A percentile compares a stretch with the other conserved stretches of the same genome.
Evolutionary conservation across 176 grass and related monocot species (phyloP).

Genomic region (Ensete glaucum): DNA sequence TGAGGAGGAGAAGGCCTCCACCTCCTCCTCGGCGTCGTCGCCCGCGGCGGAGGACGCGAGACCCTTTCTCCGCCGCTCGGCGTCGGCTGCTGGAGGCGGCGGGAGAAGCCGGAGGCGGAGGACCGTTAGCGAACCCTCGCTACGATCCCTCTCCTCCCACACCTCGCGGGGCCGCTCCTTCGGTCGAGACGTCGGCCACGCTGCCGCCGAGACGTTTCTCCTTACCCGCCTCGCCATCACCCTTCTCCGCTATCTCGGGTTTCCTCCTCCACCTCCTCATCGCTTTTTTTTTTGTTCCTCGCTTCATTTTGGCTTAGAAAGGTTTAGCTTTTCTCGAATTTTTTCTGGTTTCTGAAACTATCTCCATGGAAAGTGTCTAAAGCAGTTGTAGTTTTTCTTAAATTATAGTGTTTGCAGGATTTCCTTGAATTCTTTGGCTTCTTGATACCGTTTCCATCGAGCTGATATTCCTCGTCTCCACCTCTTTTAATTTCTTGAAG

Average conservation of each 20-base stretch:
- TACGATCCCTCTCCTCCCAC: background rate
- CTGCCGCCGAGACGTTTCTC: constrained; percentile 56
- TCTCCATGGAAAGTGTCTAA: no score
- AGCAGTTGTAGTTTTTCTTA: no score
- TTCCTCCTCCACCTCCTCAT: constrained; percentile 17
- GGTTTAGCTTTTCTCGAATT: no score
- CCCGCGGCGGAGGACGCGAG: background rate
- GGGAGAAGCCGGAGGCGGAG: constrained; percentile 11
- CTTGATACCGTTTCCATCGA: no score
- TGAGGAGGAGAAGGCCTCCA: background rate
- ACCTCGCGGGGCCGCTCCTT: constrained; percentile 18
- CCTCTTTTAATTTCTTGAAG: no score
- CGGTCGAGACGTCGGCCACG: constrained; percentile 26
- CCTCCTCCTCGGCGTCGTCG: background rate
- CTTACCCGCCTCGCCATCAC: constrained; percentile 63
- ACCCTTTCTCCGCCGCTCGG: background rate
- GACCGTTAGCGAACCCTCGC: constrained; percentile 9
- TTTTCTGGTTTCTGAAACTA: no score
- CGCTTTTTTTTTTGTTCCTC: background rate
- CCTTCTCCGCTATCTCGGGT: constrained; percentile 95
- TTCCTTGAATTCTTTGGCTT: no score
- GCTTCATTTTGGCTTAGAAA: no score
- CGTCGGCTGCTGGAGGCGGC: background rate
- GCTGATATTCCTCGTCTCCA: no score
- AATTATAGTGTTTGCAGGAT: no score